Evolutionary conservation across 208 protist species (phyloP), one percentile per base, ranked within the genome.

Genomic region (Leishmania turanica): DNA sequence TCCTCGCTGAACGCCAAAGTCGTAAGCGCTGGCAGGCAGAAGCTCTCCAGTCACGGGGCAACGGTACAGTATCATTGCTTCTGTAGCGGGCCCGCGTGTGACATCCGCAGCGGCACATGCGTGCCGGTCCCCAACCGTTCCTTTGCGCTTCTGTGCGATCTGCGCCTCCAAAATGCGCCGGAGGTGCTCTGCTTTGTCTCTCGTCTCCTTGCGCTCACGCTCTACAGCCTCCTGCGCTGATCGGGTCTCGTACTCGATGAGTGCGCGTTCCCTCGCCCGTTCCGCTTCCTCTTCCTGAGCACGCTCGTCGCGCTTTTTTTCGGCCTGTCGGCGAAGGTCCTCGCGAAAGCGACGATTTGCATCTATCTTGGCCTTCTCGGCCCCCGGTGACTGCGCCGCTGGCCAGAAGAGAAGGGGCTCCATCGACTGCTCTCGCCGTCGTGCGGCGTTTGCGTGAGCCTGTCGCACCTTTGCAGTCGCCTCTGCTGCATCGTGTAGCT

Each of bases 1-100:
- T 68, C 66, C 45, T 31, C 72, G 54, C 21, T 49, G 66, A 27
- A 76, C 53, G 15, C 85, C 68, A 78, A 93, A 89, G 51, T 91
- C 89, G 80, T 92, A 96, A 19, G 89, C 90, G 56, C 87, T 84
- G 37, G 90, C 87, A 17, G 87, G 89, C 19, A 96, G 71, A 31
- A 96, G 79, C 2, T 87, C 68, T 21, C 86, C 79, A 0, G 89
- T 92, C 11, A 96, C 87, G 17, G 92, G 92, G 75, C 92, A 96
- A 27, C 90, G 86, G 47, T 94, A 96, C 65, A 94, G 80, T 21
- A 83, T 78, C 42, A 49, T 74, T 17, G 49, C 71, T 24, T 87
- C 72, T n/a, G 85, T 76, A 21, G 72, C 80, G 6, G 76, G 65
- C 1, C 62, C 77, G 56, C 53, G 65, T 6, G 79, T 31, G 17